These are phyloP conservation scores for Bathelium albidoporum DNA, from an alignment of 495 filamentous ascomycete genomes.

Conservation along the genomic window DNA sequence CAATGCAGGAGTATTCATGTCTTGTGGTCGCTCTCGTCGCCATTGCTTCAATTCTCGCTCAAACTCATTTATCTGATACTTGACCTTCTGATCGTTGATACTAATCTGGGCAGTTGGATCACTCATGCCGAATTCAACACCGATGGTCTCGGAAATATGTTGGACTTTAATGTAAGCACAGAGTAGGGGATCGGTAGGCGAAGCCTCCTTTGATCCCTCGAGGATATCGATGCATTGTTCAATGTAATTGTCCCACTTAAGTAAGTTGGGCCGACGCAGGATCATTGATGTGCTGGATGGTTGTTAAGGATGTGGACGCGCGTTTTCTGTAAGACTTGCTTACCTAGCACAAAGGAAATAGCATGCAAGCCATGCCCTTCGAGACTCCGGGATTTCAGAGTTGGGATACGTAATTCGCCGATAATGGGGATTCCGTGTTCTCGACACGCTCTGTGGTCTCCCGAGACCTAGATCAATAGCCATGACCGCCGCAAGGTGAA, in stretches of 20 bases:
- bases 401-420: slow-evolving; percentile 5
- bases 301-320: not conserved
- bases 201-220: slow-evolving; percentile 57
- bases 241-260: slow-evolving; percentile 78
- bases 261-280: slow-evolving; percentile 66
- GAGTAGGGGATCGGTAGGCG: slow-evolving; percentile 60
- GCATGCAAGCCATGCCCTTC: slow-evolving; percentile 70
- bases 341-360: slow-evolving; percentile 63
- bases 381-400: slow-evolving; percentile 57
- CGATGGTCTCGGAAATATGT: slow-evolving; percentile 72
- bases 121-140: slow-evolving; percentile 64
- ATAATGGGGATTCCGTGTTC: not conserved
- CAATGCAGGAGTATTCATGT: slow-evolving; percentile 40
- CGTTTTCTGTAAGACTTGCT: slow-evolving; percentile 12
- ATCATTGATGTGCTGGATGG: slow-evolving; percentile 61
- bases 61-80: slow-evolving; percentile 65
- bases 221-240: slow-evolving; percentile 70
- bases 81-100: slow-evolving; percentile 64
- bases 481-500: slow-evolving; percentile 75
- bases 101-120: slow-evolving; percentile 52
- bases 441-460: slow-evolving; percentile 13
- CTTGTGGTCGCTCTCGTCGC: slow-evolving; percentile 42
- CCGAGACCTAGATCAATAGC: slow-evolving; percentile 82
- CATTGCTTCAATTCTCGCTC: slow-evolving; percentile 66
- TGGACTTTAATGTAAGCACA: slow-evolving; percentile 69